Evolutionary conservation across 495 filamentous ascomycete species (phyloP), one percentile per base, ranked within the genome.

Genomic region (Xylaria nigripes): DNA sequence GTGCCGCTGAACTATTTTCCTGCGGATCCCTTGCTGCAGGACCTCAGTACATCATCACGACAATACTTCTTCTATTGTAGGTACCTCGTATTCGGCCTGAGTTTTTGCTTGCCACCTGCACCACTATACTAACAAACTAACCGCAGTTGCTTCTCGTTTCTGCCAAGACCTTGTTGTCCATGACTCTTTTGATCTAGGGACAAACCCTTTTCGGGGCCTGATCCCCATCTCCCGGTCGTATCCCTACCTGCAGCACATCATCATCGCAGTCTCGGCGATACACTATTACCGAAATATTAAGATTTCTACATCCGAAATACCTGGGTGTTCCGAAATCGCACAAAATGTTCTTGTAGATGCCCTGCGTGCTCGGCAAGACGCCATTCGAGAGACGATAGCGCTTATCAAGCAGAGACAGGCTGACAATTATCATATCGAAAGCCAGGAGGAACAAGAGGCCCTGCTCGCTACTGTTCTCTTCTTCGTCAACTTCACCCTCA

Each of bases 401-500:
- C 69, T 71, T 23, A 44, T 71, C 63, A 55, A 63, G 21, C 44
- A 49, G 0, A 49, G 40, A 13, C 48, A 22, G 8, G 22, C 19
- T 1, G 12, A 18, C 15, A 16, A 25, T 5, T 27, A 13, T 25
- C 32, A 23, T 7, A n/a, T 13, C 7, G 29, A 55, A 51, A 60
- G 15, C 8, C 51, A 70, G 21, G 54, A 58, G 2, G 73, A 72
- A 50, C 66, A 65, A 6, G 73, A 70, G 27, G 68, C 79, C 34
- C 38, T 74, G 6, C 65, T 77, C 0, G 74, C 76, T 5, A 75
- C 75, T 22, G 72, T 78, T 1, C 73, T 81, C 24, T 77, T 82
- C 53, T 71, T 83, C 34, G 71, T 83, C 52, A 80, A 82, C 40
- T 69, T 83, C 21, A 73, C 81, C 56, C 69, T 83, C 6, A 70